Conservation (phyloP, 225 moss, liverwort and hornwort species). For the Thuidium tamariscinum region DNA sequence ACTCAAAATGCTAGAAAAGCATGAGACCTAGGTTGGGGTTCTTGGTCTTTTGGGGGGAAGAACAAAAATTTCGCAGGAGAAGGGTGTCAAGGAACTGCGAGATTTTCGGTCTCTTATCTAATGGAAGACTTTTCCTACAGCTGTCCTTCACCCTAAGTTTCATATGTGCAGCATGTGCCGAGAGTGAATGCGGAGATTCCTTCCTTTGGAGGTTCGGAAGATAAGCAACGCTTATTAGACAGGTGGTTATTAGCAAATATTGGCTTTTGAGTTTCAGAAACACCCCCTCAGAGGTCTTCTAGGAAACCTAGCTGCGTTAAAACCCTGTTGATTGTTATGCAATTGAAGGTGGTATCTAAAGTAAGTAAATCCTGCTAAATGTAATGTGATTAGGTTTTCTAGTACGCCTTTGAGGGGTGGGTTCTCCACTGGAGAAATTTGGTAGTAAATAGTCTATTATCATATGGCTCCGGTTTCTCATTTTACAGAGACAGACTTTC, state of each 20-base stretch:
- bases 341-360: not conserved
- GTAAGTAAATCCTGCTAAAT: not conserved
- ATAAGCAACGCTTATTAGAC: conserved; percentile 53
- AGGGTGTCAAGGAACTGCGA: not conserved
- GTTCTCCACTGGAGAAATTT: not conserved
- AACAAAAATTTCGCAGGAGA: not conserved
- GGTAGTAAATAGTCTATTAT: not conserved
- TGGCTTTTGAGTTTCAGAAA: not conserved
- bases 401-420: not conserved
- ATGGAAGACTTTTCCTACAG: not conserved
- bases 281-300: not conserved
- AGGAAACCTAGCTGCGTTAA: not conserved
- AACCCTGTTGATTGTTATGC: not conserved
- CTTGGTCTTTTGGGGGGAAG: not conserved
- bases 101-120: not conserved
- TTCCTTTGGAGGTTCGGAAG: conserved; percentile 31
- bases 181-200: conserved; percentile 61
- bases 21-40: not conserved
- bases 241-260: conserved; percentile 20
- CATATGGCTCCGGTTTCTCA: not conserved
- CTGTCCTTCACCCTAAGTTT: not conserved
- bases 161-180: conserved; percentile 62
- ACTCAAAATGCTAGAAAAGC: not conserved
- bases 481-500: not conserved
- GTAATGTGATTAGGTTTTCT: not conserved